Percentiles rank a stretch among this genome's conserved stretches.
Conservation (phyloP, 768 basidiomycete species). For the Hebeloma cylindrosporum region DNA sequence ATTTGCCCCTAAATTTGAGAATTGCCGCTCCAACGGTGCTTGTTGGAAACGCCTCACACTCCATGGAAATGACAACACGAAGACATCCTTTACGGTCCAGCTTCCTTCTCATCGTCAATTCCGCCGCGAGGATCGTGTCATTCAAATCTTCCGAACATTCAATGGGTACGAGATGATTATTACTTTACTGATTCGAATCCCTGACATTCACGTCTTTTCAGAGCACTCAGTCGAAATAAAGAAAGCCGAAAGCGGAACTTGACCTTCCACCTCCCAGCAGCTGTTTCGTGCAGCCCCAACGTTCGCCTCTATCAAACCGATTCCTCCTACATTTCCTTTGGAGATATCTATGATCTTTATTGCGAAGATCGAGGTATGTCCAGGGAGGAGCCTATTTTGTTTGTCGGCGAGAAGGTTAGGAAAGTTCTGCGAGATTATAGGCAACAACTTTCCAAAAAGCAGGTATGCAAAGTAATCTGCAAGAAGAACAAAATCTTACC, state of each 20-base stretch:
- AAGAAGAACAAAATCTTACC: too few species aligned
- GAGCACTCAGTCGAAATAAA: conserved; percentile 83
- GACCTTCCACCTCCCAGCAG: conserved; percentile 86
- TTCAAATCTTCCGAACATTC: conserved; percentile 91
- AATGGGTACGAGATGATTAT: conserved; percentile 63
- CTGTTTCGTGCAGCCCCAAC: conserved; percentile 78
- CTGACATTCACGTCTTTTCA: conserved; percentile 30
- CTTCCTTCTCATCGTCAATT: conserved; percentile 81
- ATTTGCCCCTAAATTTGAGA: conserved; percentile 88
- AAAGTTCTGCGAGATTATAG: conserved; percentile 62
- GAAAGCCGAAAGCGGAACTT: conserved; percentile 92
- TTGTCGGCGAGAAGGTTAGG: conserved; percentile 82
- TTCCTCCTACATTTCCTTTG: conserved; percentile 84
- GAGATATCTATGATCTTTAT: conserved; percentile 92
- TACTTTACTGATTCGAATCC: not conserved
- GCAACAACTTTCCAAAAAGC: conserved; percentile 46
- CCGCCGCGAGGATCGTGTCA: conserved; percentile 89
- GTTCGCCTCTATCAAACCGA: conserved; percentile 90
- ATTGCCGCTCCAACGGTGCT: conserved; percentile 80
- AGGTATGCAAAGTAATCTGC: conserved; percentile 42
- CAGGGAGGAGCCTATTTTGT: conserved; percentile 85
- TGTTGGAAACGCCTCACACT: conserved; percentile 91
- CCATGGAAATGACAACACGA: conserved; percentile 88
- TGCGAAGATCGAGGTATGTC: conserved; percentile 73
- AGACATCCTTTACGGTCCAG: conserved; percentile 88